Evolutionary conservation across 2,329 filamentous ascomycete species (phyloP).

Genomic region (Penicillium sclerotiorum): DNA sequence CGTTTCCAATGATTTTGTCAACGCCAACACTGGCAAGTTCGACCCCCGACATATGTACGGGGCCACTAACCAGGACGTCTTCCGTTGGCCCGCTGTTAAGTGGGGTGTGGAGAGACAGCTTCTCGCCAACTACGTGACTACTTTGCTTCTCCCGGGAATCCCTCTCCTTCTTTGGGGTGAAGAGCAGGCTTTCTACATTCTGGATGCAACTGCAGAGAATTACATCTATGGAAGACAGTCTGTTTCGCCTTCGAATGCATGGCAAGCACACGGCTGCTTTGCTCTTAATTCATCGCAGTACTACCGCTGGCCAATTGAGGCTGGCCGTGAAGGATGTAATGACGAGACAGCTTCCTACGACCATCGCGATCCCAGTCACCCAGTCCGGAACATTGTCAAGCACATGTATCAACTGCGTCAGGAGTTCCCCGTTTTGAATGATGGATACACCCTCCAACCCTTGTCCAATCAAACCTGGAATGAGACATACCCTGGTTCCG

Average conservation of each 20-base stretch:
- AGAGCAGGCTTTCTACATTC: conserved; percentile 65
- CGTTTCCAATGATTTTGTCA: conserved; percentile 61
- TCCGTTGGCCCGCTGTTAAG: conserved; percentile 63
- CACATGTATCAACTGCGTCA: conserved; percentile 62
- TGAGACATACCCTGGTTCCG: conserved; percentile 56
- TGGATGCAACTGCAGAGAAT: conserved; percentile 66
- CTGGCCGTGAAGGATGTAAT: conserved; percentile 56
- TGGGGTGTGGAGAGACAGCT: conserved; percentile 61
- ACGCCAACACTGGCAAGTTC: conserved; percentile 61
- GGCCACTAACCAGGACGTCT: conserved; percentile 66
- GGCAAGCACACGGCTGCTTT: conserved; percentile 67
- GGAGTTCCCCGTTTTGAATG: conserved; percentile 61
- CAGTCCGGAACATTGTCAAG: conserved; percentile 62
- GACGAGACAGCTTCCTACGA: conserved; percentile 61
- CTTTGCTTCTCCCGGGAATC: conserved; percentile 62
- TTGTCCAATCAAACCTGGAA: conserved; percentile 59
- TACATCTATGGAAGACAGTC: conserved; percentile 67
- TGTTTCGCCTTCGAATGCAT: conserved; percentile 63
- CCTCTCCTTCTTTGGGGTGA: conserved; percentile 65
- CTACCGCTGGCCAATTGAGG: conserved; percentile 59
- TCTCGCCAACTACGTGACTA: conserved; percentile 61
- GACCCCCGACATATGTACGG: conserved; percentile 68
- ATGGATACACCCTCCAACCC: conserved; percentile 58
- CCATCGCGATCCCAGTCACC: conserved; percentile 64
- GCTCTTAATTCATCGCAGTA: conserved; percentile 59